Base-by-base conservation (phyloP, 805 yeast genomes). In the Tetrapisispora pingtungensis region DNA sequence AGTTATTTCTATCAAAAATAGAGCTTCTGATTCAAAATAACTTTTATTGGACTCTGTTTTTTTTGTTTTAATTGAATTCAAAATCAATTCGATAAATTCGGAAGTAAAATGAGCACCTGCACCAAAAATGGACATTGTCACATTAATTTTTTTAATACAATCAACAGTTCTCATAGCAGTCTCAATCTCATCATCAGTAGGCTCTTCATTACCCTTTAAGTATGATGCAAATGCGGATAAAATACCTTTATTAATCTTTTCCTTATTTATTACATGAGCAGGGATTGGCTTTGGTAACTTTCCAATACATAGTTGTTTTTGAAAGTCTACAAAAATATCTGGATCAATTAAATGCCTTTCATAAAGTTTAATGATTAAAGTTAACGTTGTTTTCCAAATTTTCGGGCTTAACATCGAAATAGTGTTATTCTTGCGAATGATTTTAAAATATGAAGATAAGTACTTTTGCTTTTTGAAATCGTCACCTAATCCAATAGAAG, bases 181-280 rank as follows among this genome's bases (percentile, higher is more conserved):
- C 50, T 88, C 95, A 41, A 93, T 81, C 53, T 90, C 97, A 56
- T 86, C 95, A 45, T 85, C 94, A 1, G 94, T 77, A 12, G 99
- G 99, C 61, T 90, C 97, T 43, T 86, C 94, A 55, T 88, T 97
- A 17, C 97, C 93, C 50, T 93, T 85, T 63, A 93, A 74, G 56
- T 88, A 90, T 0, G 96, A 86, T 1, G 97, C 88, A 54, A 93
- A 81, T 0, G 97, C 84, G 0, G 95, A 84, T 44, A 93, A 75
- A n/a, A 93, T 58, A 2, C 97, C 95, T 54, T 79, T 84, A 32
- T 78, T 74, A 1, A 82, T 80, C 40, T 78, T 78, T 1, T 75
- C 67, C 54, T 81, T 74, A 32, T 77, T 78, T 35, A 86, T 75
- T 8, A 80, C 72, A 52, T 76, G 77, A 34, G 78, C 79, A 0